These are phyloP conservation scores for Phytopythium montanum DNA, from an alignment of 352 stramenopile species.

Conservation along the genomic window DNA sequence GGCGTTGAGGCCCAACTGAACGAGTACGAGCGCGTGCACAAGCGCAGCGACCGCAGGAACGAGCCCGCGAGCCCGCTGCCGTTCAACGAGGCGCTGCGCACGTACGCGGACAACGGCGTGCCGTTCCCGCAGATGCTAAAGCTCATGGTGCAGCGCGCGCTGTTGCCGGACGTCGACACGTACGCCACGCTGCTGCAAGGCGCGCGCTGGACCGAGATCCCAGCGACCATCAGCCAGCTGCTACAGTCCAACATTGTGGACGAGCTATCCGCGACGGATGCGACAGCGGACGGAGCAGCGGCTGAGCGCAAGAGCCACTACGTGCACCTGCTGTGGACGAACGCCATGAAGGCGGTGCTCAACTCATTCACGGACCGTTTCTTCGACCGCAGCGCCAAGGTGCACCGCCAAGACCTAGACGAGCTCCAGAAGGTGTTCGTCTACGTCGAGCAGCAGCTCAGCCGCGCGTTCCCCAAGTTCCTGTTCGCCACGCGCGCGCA, in stretches of 20 bases:
- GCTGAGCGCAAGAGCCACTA: slow-evolving; percentile 23
- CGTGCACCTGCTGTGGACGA: slow-evolving; percentile 47
- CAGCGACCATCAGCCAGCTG: slow-evolving; percentile 53
- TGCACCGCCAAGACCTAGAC: slow-evolving; percentile 34
- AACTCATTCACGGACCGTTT: slow-evolving; percentile 65
- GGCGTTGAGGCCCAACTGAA: slow-evolving; percentile 43
- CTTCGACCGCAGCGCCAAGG: slow-evolving; percentile 32
- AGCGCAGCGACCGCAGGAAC: slow-evolving; percentile 7
- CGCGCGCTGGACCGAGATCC: slow-evolving; percentile 66
- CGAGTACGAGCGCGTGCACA: slow-evolving; percentile 36
- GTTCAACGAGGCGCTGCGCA: slow-evolving; percentile 61
- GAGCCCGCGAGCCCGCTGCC: slow-evolving; percentile 25
- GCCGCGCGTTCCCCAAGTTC: slow-evolving; percentile 49
- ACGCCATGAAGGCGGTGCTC: slow-evolving; percentile 53
- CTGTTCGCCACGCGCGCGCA: slow-evolving; percentile 32
- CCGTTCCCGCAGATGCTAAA: slow-evolving; percentile 52
- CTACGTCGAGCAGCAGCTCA: slow-evolving; percentile 58
- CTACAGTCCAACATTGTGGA: slow-evolving; percentile 43
- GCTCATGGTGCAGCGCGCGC: slow-evolving; percentile 48
- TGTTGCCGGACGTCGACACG: slow-evolving; percentile 49
- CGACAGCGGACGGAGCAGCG: not conserved
- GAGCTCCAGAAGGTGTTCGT: slow-evolving; percentile 54
- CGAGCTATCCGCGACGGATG: slow-evolving; percentile 16
- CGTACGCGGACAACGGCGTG: slow-evolving; percentile 53
- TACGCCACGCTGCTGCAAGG: slow-evolving; percentile 59